phyloP scores from a whole-genome alignment of 208 protist species.

The Tetramitus jugosus region DNA sequence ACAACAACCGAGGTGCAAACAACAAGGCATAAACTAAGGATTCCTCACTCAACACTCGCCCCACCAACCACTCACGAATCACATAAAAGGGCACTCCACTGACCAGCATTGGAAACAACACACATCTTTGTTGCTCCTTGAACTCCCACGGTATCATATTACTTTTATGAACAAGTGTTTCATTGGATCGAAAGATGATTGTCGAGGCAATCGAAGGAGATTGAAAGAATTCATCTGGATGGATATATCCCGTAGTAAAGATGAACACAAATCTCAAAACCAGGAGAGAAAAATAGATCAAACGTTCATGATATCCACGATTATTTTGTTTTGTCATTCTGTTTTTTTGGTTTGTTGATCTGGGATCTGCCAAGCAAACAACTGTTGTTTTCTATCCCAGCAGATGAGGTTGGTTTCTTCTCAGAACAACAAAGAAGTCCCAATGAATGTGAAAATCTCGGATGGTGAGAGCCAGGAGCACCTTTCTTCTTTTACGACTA shows the following conservation, averaged over 20 bases:
- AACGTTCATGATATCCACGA: background rate
- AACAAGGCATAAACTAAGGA: too few relatives aligned
- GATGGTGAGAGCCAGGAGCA: too few relatives aligned
- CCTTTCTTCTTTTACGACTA: too few relatives aligned
- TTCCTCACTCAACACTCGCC: too few relatives aligned
- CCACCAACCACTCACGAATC: background rate
- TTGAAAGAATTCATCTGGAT: constrained; percentile 22
- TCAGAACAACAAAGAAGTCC: too few relatives aligned
- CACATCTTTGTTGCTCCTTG: background rate
- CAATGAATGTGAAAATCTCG: too few relatives aligned
- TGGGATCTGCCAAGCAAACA: too few relatives aligned
- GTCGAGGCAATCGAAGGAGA: background rate
- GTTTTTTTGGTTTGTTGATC: too few relatives aligned
- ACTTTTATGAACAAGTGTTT: background rate
- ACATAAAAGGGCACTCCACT: background rate
- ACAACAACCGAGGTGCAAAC: background rate
- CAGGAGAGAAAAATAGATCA: too few relatives aligned
- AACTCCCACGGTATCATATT: constrained; percentile 4
- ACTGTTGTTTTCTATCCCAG: too few relatives aligned
- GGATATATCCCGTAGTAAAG: constrained; percentile 5
- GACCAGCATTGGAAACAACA: background rate
- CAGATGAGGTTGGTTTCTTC: too few relatives aligned
- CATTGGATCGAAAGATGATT: background rate
- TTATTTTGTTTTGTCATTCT: too few relatives aligned
- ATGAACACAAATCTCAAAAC: background rate